Evolutionary conservation across 192 early-diverging fungal species (phyloP).

Genomic region (Neocallimastix lanati): DNA sequence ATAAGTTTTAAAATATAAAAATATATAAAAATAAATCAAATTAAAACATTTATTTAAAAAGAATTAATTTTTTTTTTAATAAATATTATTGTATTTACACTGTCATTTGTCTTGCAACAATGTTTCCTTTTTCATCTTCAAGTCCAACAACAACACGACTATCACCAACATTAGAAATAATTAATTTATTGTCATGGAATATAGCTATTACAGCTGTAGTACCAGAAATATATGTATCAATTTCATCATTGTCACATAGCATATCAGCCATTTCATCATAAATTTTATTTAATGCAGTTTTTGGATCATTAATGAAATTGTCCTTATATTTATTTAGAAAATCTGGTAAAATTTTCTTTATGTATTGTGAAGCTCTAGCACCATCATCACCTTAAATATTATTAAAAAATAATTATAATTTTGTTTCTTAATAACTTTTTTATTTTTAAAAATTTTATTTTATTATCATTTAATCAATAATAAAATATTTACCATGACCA

Average conservation of each 20-base stretch:
- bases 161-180: not conserved
- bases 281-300: not conserved
- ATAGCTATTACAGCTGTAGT: not conserved
- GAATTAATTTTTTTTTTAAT: too few species aligned
- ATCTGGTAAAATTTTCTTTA: not conserved
- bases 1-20: too few species aligned
- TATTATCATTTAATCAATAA: too few species aligned
- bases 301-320: not conserved
- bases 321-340: not conserved
- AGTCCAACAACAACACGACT: not conserved
- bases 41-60: too few species aligned
- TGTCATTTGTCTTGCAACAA: not conserved
- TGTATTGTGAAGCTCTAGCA: not conserved
- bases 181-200: not conserved
- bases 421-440: too few species aligned
- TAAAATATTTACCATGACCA: not conserved
- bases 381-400: not conserved
- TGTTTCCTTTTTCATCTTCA: not conserved
- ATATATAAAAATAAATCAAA: too few species aligned
- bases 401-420: too few species aligned
- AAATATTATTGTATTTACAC: not conserved
- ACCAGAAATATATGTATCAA: not conserved
- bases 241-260: not conserved
- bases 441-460: too few species aligned
- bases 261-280: not conserved